Conservation (phyloP, 1,139 yeast genomes). For the Saccharomyces hybrid region DNA sequence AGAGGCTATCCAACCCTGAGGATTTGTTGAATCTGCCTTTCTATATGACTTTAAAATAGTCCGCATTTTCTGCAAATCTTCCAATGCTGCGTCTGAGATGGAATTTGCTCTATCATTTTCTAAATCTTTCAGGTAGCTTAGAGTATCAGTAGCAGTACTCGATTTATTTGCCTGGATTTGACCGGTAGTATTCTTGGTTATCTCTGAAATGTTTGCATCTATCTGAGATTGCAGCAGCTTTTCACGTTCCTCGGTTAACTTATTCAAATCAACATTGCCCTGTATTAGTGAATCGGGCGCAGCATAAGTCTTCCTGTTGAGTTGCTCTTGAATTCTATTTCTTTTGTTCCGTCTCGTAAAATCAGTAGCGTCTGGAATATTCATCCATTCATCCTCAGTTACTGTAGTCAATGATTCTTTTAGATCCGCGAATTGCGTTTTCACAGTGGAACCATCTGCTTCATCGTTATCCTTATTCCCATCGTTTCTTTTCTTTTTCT, state of each 20-base stretch:
- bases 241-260: slow-evolving; percentile 34
- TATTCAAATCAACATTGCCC: slow-evolving; percentile 29
- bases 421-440: slow-evolving; percentile 46
- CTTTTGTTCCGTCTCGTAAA: slow-evolving; percentile 75
- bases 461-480: slow-evolving; percentile 18
- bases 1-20: slow-evolving; percentile 83
- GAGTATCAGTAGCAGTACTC: slow-evolving; percentile 29
- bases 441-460: slow-evolving; percentile 21
- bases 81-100: slow-evolving; percentile 10
- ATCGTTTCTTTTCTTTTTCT: slow-evolving; percentile 25
- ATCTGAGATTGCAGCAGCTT: slow-evolving; percentile 32
- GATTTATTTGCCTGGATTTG: background rate
- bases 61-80: slow-evolving; percentile 52
- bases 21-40: slow-evolving; percentile 61
- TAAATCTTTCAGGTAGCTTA: slow-evolving; percentile 36
- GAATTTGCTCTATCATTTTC: slow-evolving; percentile 11
- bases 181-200: slow-evolving; percentile 1
- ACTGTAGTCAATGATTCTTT: slow-evolving; percentile 56
- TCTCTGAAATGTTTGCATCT: slow-evolving; percentile 30
- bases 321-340: slow-evolving; percentile 52
- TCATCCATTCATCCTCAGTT: slow-evolving; percentile 68
- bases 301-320: slow-evolving; percentile 65
- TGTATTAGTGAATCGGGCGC: slow-evolving; percentile 64
- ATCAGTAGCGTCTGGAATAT: slow-evolving; percentile 84
- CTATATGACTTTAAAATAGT: slow-evolving; percentile 59